Percentiles rank a stretch among this genome's conserved stretches.
Conservation (phyloP, 805 yeast genomes). For the Metschnikowia borealis region DNA sequence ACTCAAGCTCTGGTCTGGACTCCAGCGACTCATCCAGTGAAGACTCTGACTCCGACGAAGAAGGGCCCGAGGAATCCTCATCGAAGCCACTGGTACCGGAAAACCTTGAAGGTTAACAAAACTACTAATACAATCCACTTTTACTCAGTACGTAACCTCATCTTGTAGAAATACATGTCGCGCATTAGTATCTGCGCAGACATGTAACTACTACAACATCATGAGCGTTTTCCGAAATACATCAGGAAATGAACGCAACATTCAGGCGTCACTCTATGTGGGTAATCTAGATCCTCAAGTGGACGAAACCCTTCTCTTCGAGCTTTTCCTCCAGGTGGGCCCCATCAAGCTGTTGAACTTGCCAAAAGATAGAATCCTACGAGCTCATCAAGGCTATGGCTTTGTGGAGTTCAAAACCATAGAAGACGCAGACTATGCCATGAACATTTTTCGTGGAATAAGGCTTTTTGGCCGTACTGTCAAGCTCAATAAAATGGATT, state of each 20-base stretch:
- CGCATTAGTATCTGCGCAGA: constrained; percentile 1
- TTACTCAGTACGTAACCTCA: not conserved
- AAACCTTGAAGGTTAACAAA: not conserved
- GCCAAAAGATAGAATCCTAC: constrained; percentile 73
- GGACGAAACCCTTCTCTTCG: constrained; percentile 69
- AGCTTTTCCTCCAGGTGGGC: constrained; percentile 79
- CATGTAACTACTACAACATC: not conserved
- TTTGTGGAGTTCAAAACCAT: constrained; percentile 66
- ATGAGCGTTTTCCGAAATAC: constrained; percentile 34
- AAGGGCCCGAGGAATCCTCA: constrained; percentile 34
- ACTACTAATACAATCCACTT: not conserved
- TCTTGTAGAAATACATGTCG: not conserved
- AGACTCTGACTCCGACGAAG: constrained; percentile 19
- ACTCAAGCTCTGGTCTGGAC: constrained; percentile 6
- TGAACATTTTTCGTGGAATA: constrained; percentile 55
- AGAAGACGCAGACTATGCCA: constrained; percentile 68
- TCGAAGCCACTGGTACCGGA: constrained; percentile 18
- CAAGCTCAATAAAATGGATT: constrained; percentile 51
- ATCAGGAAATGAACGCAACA: constrained; percentile 48
- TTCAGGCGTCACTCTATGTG: constrained; percentile 64
- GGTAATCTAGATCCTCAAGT: constrained; percentile 81
- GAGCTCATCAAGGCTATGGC: constrained; percentile 80
- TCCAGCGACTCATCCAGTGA: constrained; percentile 12
- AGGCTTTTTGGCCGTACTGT: constrained; percentile 58
- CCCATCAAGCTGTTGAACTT: constrained; percentile 68